Percentiles rank a stretch among this genome's conserved stretches.
These are phyloP conservation scores for Brassica napus DNA, from an alignment of 345 rosid genomes.

Conservation along the genomic window Da-Ae NC_063452.1:57493001-57493500, in stretches of 20 bases:
- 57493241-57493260: not conserved
- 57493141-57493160: too few relatives aligned
- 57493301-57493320: not conserved
- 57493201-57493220: not conserved
- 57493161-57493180: not conserved
- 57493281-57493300: not conserved
- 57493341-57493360: not conserved
- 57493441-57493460: not conserved
- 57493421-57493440: not conserved
- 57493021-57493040: too few relatives aligned
- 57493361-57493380: not conserved
- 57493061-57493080: too few relatives aligned
- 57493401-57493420: not conserved
- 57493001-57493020: too few relatives aligned
- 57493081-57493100: too few relatives aligned
- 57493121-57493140: too few relatives aligned
- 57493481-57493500: not conserved
- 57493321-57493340: not conserved
- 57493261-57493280: not conserved
- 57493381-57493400: not conserved
- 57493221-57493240: not conserved
- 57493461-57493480: not conserved
- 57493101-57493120: too few relatives aligned
- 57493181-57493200: not conserved
- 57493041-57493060: too few relatives aligned